Conservation (phyloP, 192 early-diverging fungal species). For the Oehlia diaphana region DNA sequence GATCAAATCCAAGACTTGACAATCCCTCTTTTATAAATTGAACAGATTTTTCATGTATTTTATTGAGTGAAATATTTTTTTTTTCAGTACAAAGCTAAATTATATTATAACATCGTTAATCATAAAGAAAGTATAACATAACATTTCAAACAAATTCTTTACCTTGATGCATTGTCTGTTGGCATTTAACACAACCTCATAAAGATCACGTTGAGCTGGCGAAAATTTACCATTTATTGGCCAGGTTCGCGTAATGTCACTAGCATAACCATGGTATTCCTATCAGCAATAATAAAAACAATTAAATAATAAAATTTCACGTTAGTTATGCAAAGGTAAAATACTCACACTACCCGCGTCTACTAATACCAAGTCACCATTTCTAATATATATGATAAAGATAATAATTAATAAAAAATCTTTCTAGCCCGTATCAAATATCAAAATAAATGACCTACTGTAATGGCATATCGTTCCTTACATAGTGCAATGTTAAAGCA, state of each 20-base stretch:
- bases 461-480: slow-evolving; percentile 74
- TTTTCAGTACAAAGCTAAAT: slow-evolving; percentile 55
- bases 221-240: slow-evolving; percentile 88
- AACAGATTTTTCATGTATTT: slow-evolving; percentile 78
- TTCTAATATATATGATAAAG: slow-evolving; percentile 30
- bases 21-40: slow-evolving; percentile 70
- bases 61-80: slow-evolving; percentile 68
- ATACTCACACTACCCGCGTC: slow-evolving; percentile 75
- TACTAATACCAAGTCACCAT: slow-evolving; percentile 84
- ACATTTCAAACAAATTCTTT: slow-evolving; percentile 24
- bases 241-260: slow-evolving; percentile 93
- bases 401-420: slow-evolving; percentile 2
- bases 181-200: slow-evolving; percentile 78
- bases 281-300: slow-evolving; percentile 16
- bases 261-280: slow-evolving; percentile 87
- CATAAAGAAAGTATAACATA: neutral
- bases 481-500: slow-evolving; percentile 94
- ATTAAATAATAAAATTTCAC: neutral
- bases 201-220: slow-evolving; percentile 76
- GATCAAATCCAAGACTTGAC: slow-evolving; percentile 65
- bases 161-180: slow-evolving; percentile 86
- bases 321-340: neutral
- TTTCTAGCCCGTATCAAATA: neutral
- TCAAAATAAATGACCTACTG: slow-evolving; percentile 31
- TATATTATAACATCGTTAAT: neutral